Conservation (phyloP, 2,329 filamentous ascomycete species). For the Tolypocladium nubicola region DNA sequence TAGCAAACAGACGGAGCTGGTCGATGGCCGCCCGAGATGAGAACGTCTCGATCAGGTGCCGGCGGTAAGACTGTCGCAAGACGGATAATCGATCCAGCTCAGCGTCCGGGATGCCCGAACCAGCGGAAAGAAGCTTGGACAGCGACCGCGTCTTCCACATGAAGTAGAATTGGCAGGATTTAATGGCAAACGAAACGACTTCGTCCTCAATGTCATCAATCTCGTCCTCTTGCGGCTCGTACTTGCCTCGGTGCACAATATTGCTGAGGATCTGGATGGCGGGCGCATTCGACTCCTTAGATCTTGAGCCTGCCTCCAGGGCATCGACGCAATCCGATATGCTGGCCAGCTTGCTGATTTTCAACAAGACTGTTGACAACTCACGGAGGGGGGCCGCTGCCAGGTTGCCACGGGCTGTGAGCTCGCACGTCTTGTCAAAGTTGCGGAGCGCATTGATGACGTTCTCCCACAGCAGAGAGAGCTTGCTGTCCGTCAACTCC, state of each 20-base stretch:
- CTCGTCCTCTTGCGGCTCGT: constrained; percentile 57
- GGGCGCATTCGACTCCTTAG: constrained; percentile 35
- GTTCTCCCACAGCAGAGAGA: constrained; percentile 80
- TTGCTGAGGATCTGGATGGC: constrained; percentile 61
- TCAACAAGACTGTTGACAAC: constrained; percentile 62
- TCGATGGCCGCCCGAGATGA: constrained; percentile 62
- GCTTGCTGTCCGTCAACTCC: constrained; percentile 71
- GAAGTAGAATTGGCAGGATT: constrained; percentile 76
- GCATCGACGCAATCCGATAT: constrained; percentile 68
- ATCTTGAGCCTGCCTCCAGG: constrained; percentile 52
- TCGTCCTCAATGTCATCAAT: constrained; percentile 71
- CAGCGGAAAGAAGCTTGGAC: constrained; percentile 41
- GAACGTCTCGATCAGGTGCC: constrained; percentile 56
- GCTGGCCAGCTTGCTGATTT: constrained; percentile 70
- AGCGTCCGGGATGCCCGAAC: constrained; percentile 42
- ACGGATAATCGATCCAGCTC: constrained; percentile 51
- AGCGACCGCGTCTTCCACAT: constrained; percentile 77
- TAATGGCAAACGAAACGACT: constrained; percentile 65
- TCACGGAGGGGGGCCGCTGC: constrained; percentile 54
- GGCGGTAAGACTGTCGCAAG: constrained; percentile 46
- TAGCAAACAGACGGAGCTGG: constrained; percentile 64
- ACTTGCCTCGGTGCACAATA: constrained; percentile 63
- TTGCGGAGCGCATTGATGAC: constrained; percentile 62
- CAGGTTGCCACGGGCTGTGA: constrained; percentile 62
- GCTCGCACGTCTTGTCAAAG: constrained; percentile 59